Percentiles rank a stretch among this genome's conserved stretches.
Evolutionary conservation across 179 eudicot genomes (phyloP).

Genomic region (Camellia oleifera): DNA sequence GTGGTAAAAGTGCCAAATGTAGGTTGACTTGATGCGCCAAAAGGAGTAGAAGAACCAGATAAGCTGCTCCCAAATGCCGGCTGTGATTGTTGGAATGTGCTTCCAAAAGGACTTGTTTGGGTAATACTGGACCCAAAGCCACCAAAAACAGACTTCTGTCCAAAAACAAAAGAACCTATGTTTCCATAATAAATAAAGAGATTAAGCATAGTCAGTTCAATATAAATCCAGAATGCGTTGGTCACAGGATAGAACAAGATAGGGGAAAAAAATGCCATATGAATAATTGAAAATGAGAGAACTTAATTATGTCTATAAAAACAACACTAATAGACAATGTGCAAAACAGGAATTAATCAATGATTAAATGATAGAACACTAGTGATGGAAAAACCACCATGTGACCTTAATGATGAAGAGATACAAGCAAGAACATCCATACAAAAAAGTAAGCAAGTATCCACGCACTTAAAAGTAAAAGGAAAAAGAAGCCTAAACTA

Average conservation of each 20-base stretch:
- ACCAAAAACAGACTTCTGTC: slow-evolving; percentile 86
- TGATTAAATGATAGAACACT: too few species aligned
- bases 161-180: slow-evolving; percentile 74
- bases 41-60: slow-evolving; percentile 69
- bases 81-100: slow-evolving; percentile 83
- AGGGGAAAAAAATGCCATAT: neutral
- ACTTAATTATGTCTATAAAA: neutral
- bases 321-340: neutral
- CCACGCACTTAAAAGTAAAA: too few species aligned
- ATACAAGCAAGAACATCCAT: too few species aligned
- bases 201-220: neutral
- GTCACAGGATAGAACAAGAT: neutral
- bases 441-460: too few species aligned
- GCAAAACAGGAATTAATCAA: neutral
- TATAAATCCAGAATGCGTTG: neutral
- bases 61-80: slow-evolving; percentile 81
- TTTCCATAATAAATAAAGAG: slow-evolving; percentile 6
- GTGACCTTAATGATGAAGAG: too few species aligned
- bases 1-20: slow-evolving; percentile 65
- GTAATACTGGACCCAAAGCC: slow-evolving; percentile 70
- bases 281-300: neutral
- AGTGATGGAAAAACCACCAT: too few species aligned
- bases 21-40: slow-evolving; percentile 76
- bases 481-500: too few species aligned
- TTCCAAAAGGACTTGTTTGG: slow-evolving; percentile 84